Conservation (phyloP, 306 rosid genomes). For the Cotoneaster glaucophyllus region DNA sequence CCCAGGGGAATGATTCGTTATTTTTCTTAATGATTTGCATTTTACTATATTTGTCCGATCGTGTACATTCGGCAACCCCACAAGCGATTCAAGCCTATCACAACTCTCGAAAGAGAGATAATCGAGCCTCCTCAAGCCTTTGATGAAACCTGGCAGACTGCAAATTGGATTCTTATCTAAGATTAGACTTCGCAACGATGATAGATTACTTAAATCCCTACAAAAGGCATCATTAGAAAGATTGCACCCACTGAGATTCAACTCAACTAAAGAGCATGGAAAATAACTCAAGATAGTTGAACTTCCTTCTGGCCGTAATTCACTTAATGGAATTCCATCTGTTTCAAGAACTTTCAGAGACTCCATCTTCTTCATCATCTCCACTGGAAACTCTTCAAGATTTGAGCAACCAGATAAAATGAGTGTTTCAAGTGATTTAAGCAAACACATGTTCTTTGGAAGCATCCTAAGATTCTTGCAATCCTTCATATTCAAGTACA, state of each 20-base stretch:
- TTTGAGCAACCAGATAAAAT: neutral
- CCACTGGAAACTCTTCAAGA: neutral
- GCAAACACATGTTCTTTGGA: neutral
- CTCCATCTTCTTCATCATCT: neutral
- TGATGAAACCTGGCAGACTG: neutral
- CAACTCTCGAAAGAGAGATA: rapidly evolving
- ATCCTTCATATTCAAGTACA: neutral
- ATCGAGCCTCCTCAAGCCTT: neutral
- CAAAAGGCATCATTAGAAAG: neutral
- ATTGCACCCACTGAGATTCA: neutral
- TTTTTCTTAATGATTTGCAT: neutral
- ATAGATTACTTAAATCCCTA: neutral
- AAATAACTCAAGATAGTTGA: neutral
- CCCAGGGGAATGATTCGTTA: neutral
- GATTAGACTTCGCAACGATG: neutral
- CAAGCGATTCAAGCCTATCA: neutral
- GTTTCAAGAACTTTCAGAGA: neutral
- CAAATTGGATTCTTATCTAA: neutral
- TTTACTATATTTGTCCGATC: rapidly evolving
- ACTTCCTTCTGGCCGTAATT: neutral
- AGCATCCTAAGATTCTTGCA: constrained; percentile 2
- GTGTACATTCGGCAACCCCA: neutral
- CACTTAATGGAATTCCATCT: neutral
- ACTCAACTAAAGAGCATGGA: neutral
- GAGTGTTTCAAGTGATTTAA: neutral